Conservation (phyloP, 768 basidiomycete genomes). For the Agrocybe pediades region DNA sequence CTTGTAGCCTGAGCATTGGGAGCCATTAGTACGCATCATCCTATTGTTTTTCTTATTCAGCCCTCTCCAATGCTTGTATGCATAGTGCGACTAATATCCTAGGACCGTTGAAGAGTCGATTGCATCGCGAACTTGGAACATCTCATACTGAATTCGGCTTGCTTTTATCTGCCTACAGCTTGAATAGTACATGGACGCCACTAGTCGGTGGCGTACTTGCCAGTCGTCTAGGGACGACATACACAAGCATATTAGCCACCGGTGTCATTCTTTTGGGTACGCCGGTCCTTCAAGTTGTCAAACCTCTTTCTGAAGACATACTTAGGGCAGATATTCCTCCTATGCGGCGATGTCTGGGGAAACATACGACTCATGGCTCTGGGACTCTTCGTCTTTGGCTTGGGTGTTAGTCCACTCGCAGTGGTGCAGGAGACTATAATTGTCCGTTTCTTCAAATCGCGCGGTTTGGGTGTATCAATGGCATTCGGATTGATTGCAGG, state of each 20-base stretch:
- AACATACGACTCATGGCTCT: conserved; percentile 70
- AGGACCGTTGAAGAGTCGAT: conserved; percentile 74
- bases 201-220: conserved; percentile 75
- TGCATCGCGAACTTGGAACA: conserved; percentile 70
- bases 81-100: conserved; percentile 71
- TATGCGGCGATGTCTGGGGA: conserved; percentile 61
- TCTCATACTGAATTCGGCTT: conserved; percentile 79
- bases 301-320: not conserved
- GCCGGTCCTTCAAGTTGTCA: conserved; percentile 5
- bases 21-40: conserved; percentile 67
- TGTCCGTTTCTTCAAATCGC: conserved; percentile 77
- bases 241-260: conserved; percentile 73
- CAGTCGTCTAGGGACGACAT: conserved; percentile 70
- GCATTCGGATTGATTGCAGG: conserved; percentile 84
- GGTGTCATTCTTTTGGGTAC: conserved; percentile 66
- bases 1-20: conserved; percentile 73
- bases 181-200: conserved; percentile 77
- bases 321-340: conserved; percentile 65
- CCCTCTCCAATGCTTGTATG: conserved; percentile 1
- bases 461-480: conserved; percentile 75
- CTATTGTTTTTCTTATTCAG: not conserved
- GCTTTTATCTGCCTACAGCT: conserved; percentile 72
- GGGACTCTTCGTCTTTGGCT: conserved; percentile 78
- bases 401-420: conserved; percentile 78
- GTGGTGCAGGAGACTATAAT: conserved; percentile 88